phyloP scores from a whole-genome alignment of 306 rosid genomes.

The Glycine latifolia region DNA sequence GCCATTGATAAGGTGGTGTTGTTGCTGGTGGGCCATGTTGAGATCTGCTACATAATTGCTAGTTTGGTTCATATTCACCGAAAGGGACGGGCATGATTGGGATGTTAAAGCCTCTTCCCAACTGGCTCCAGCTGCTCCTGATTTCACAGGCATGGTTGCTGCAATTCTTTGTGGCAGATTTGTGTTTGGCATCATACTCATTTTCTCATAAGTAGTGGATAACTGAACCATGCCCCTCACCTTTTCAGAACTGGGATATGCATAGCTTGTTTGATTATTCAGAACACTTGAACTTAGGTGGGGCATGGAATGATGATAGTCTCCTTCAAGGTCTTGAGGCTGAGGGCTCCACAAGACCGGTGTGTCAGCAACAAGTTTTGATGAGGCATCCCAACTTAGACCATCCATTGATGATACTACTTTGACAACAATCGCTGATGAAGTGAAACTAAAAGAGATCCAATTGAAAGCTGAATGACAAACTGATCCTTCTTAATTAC shows the following conservation, averaged over 20 bases:
- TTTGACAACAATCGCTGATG: too few species aligned
- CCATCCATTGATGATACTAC: conserved; percentile 63
- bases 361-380: conserved; percentile 51
- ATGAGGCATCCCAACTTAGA: conserved; percentile 69
- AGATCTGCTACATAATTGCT: conserved; percentile 50
- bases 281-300: conserved; percentile 47
- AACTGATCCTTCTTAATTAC: conserved; percentile 37
- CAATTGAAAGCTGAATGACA: conserved; percentile 36
- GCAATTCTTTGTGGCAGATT: conserved; percentile 37
- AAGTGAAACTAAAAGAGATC: conserved; percentile 41
- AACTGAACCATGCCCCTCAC: conserved; percentile 33
- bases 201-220: conserved; percentile 27
- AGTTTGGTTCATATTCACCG: conserved; percentile 38
- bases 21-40: conserved; percentile 54
- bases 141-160: conserved; percentile 33
- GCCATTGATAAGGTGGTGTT: conserved; percentile 31
- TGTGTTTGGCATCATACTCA: conserved; percentile 43
- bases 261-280: conserved; percentile 53
- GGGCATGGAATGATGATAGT: conserved; percentile 42
- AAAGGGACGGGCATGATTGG: conserved; percentile 47
- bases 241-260: conserved; percentile 46
- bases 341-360: conserved; percentile 64
- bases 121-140: conserved; percentile 41
- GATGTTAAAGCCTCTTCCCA: conserved; percentile 49
- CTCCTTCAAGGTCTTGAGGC: conserved; percentile 61